Percentiles rank a stretch among this genome's conserved stretches.
phyloP scores from a whole-genome alignment of 2,329 filamentous ascomycete species.

The Colletotrichum sp. region DNA sequence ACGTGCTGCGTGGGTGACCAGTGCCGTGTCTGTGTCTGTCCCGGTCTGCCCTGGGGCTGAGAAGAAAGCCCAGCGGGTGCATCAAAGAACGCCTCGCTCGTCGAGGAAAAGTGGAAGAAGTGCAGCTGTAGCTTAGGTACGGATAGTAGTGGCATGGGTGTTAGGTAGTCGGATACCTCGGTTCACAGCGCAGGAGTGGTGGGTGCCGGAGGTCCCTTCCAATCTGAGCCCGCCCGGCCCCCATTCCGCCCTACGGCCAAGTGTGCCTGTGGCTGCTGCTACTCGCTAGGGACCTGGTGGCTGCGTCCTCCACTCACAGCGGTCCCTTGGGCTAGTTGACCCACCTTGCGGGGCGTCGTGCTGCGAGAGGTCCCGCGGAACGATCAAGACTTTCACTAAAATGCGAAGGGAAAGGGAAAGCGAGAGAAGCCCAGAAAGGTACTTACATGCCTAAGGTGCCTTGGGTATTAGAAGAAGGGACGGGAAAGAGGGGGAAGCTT shows the following conservation, averaged over 20 bases:
- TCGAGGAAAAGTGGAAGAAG: conserved; percentile 6
- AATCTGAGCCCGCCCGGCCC: neutral
- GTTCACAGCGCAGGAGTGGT: neutral
- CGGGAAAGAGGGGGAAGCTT: neutral
- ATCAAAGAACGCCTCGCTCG: conserved; percentile 10
- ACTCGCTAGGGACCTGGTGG: neutral
- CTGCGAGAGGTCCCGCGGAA: neutral
- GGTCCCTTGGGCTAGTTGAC: neutral
- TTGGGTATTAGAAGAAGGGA: neutral
- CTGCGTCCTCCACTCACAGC: neutral
- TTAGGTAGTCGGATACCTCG: neutral
- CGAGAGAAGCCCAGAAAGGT: neutral
- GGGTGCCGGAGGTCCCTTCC: neutral
- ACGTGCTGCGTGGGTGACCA: neutral
- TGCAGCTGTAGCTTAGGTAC: neutral
- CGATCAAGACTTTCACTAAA: neutral
- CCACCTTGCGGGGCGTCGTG: neutral
- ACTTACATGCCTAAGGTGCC: no score
- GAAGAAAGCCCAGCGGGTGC: conserved; percentile 13
- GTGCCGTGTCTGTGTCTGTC: neutral
- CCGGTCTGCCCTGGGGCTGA: conserved; percentile 12
- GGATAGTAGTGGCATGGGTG: no score
- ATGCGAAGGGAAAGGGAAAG: neutral
- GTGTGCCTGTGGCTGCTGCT: neutral
- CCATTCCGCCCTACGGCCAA: conserved; percentile 13